These are phyloP conservation scores for Pseudopithomyces chartarum DNA, from an alignment of 2,329 filamentous ascomycete species.

Conservation along the genomic window DNA sequence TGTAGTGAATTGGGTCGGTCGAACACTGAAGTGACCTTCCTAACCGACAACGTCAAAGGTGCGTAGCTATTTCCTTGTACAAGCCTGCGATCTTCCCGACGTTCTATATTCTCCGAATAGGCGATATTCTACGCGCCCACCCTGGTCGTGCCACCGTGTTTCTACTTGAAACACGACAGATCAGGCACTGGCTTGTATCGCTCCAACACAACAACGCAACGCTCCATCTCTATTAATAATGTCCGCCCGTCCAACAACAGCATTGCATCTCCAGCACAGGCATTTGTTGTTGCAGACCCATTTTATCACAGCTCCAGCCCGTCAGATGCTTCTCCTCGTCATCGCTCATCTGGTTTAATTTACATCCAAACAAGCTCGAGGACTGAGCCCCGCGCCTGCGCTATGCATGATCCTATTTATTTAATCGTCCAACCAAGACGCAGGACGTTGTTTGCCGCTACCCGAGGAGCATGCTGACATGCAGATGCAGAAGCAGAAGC, in stretches of 20 bases:
- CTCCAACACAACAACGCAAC: conserved; percentile 8
- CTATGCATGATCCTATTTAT: conserved; percentile 1
- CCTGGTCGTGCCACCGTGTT: conserved; percentile 4
- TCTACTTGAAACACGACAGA: conserved; percentile 24
- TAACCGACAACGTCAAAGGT: conserved; percentile 76
- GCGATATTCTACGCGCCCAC: background rate
- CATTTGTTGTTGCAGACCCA: background rate
- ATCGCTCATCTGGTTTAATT: conserved; percentile 7
- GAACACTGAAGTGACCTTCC: conserved; percentile 69
- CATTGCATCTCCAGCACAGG: conserved; percentile 6
- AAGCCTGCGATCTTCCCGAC: background rate
- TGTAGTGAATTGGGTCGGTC: conserved; percentile 52
- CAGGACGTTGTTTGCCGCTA: background rate
- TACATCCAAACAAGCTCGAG: conserved; percentile 6
- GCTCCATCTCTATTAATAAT: conserved; percentile 18
- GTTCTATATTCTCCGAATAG: conserved; percentile 1
- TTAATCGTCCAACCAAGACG: conserved; percentile 5
- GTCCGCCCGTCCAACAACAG: conserved; percentile 9
- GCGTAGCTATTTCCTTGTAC: conserved; percentile 17
- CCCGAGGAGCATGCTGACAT: conserved; percentile 21
- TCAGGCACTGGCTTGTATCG: conserved; percentile 11
- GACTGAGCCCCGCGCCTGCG: background rate
- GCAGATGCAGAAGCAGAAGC: conserved; percentile 49
- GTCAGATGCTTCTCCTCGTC: conserved; percentile 4
- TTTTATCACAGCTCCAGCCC: background rate